Percentiles rank a stretch among this genome's conserved stretches.
Conservation (phyloP, 352 stramenopile species). For the Phytophthora sojae region DNA sequence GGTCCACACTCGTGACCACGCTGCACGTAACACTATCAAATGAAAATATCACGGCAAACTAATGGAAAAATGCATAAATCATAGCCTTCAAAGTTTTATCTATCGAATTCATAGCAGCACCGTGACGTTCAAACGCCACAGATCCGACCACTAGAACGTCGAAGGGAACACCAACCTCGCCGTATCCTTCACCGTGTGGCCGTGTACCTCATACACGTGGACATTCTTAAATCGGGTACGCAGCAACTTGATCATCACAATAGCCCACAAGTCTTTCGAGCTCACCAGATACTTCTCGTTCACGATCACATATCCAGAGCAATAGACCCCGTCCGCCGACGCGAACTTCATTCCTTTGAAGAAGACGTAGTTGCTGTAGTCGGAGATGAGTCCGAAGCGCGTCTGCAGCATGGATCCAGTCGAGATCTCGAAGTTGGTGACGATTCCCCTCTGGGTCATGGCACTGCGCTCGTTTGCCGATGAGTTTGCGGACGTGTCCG, state of each 20-base stretch:
- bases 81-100: neutral
- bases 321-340: constrained; percentile 44
- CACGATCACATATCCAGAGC: constrained; percentile 45
- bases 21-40: neutral
- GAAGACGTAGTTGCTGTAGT: constrained; percentile 48
- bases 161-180: constrained; percentile 39
- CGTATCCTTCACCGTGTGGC: constrained; percentile 39
- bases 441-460: constrained; percentile 6
- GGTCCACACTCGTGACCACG: neutral
- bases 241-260: constrained; percentile 48
- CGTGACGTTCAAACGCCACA: constrained; percentile 36
- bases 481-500: constrained; percentile 10
- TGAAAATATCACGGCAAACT: neutral
- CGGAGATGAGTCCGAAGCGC: constrained; percentile 43
- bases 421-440: constrained; percentile 42
- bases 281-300: constrained; percentile 48
- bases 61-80: too few species aligned
- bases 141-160: constrained; percentile 37
- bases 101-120: constrained; percentile 26
- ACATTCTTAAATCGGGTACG: constrained; percentile 33
- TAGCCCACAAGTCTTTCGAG: constrained; percentile 34
- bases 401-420: constrained; percentile 36
- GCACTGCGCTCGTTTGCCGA: constrained; percentile 17
- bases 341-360: constrained; percentile 55
- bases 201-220: constrained; percentile 45